Evolutionary conservation across 2,329 filamentous ascomycete species (phyloP), one percentile per base, ranked within the genome.

Genomic region (Clonostachys sp.): DNA sequence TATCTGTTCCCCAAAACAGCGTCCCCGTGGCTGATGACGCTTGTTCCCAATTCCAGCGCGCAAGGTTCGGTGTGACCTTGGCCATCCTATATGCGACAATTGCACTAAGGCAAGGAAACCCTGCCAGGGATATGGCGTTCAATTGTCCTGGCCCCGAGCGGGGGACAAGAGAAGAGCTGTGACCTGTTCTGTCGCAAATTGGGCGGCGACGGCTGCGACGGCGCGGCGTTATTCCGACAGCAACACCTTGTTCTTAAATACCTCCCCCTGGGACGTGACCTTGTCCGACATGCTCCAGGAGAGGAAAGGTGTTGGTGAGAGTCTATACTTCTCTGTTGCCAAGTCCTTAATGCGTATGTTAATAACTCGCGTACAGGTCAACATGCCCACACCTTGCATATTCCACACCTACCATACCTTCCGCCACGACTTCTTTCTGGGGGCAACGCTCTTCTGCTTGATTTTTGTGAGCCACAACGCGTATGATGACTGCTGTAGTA

Each of bases 71-170:
- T 50, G 48, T 33, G 48, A 50, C 34, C 33, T 45, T 39, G 34
- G 12, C 18, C 47, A 20, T 18, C 48, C 48, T 20, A 41, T 41
- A 14, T 50, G 48, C 38, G n/a, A 17, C 10, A 50, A 50, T 20
- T 50, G 48, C 20, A 38, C 45, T 5, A 50, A 44, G 35, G 33
- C 41, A 4, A 14, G 47, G 41, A 45, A 42, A 10, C 5, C 14
- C 14, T 50, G 48, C 17, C 47, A 45, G 35, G 48, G 48, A 18
- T 50, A 50, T 34, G 48, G 48, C 41, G 47, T 50, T 30, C 48
- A 50, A 13, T 18, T 50, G 17, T 50, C 48, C 6, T 50, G 48
- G 48, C 48, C 48, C 6, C 45, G 45, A n/a, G 45, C 43, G 16
- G 48, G 48, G 6, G 42, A 50, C 20, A 50, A 44, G 36, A 45